phyloP scores from a whole-genome alignment of 176 grass and related monocot genomes.

The Alloteropsis semialata region DNA sequence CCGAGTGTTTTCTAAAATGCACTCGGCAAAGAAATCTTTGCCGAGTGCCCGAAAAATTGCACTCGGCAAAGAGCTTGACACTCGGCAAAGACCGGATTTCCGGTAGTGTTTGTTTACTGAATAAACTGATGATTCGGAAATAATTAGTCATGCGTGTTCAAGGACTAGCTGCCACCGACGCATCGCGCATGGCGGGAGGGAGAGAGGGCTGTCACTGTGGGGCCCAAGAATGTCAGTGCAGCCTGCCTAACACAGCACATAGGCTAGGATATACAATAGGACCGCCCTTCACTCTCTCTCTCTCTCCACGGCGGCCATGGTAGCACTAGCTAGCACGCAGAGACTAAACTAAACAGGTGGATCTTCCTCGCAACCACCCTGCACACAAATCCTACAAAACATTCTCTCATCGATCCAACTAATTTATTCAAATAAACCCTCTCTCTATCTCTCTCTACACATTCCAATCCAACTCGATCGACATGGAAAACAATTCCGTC shows the following conservation, averaged over 20 bases:
- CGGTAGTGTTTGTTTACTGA: no score
- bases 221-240: conserved; percentile 36
- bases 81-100: no score
- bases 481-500: background rate
- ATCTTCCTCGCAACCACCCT: conserved; percentile 51
- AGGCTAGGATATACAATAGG: conserved; percentile 27
- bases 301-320: conserved; percentile 3
- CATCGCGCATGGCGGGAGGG: no score
- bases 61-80: no score
- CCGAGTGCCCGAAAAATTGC: no score
- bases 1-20: no score
- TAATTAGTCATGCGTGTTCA: no score
- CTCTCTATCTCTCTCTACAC: background rate
- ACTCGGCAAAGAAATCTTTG: no score
- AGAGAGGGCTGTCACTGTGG: background rate
- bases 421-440: background rate
- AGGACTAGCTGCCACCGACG: no score
- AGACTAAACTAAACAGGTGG: conserved; percentile 21
- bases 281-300: background rate
- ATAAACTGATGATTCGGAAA: no score
- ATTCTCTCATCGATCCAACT: conserved; percentile 29
- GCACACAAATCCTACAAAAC: conserved; percentile 36
- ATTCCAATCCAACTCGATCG: conserved; percentile 29
- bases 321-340: background rate
- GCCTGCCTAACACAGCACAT: conserved; percentile 5